Percentiles rank a stretch among this genome's conserved stretches.
Conservation (phyloP, 1,284 basidiomycete genomes). For the Lignosus rhinocerotis region DNA sequence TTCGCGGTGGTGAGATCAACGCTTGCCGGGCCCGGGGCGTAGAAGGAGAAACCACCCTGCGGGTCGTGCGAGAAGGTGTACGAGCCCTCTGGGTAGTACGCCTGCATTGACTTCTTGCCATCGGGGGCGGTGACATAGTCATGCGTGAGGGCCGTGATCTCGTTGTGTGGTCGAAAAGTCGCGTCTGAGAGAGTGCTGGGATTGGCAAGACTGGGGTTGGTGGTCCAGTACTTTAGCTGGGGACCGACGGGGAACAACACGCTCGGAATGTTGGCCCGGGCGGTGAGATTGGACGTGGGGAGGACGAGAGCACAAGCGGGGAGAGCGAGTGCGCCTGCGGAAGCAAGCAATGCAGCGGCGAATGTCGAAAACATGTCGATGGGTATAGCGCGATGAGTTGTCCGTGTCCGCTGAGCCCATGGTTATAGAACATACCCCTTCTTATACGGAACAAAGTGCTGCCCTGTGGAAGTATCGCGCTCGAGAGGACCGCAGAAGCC, state of each 20-base stretch:
- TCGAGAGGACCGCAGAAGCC: not conserved
- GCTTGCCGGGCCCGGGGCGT: constrained; percentile 46
- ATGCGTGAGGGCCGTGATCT: constrained; percentile 41
- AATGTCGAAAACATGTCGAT: constrained; percentile 8
- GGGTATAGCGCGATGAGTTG: not conserved
- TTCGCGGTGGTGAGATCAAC: constrained; percentile 47
- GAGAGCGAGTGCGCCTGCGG: constrained; percentile 5
- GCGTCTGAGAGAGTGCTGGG: constrained; percentile 43
- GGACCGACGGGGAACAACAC: constrained; percentile 45
- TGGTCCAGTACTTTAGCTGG: constrained; percentile 43
- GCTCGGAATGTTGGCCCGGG: constrained; percentile 10
- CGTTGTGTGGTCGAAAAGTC: constrained; percentile 43
- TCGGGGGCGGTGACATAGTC: constrained; percentile 46
- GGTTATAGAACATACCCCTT: not conserved
- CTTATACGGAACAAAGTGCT: constrained; percentile 6
- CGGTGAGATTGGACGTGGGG: constrained; percentile 5
- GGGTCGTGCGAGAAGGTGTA: constrained; percentile 56
- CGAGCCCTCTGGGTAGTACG: constrained; percentile 58
- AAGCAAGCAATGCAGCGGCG: constrained; percentile 3
- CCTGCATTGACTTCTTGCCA: constrained; percentile 49
- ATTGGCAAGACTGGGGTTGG: constrained; percentile 31
- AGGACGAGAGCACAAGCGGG: constrained; percentile 5
- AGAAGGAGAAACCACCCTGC: constrained; percentile 54
- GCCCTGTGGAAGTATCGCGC: not conserved
- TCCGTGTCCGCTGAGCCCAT: not conserved